Evolutionary conservation across 805 yeast genomes (phyloP), one percentile per base, ranked within the genome.

Genomic region (Cephaloascus albidus): DNA sequence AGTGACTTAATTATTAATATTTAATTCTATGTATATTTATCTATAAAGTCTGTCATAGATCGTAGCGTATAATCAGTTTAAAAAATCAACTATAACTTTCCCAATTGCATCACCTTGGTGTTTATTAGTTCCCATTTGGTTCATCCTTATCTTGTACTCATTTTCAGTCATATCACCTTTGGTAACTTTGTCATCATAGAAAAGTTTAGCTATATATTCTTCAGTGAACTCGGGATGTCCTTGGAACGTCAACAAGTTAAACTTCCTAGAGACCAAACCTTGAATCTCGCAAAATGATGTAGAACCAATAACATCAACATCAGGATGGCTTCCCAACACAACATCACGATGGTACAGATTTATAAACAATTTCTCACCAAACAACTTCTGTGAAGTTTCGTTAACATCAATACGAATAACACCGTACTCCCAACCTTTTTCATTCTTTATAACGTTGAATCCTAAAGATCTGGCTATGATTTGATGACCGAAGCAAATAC

Each of bases 401-500:
- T 76, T 76, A 17, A 80, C 45, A 4, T 59, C 43, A 12, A 85
- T 62, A 27, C 71, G 61, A 12, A 71, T 63, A 3, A 74, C 63
- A 0, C 95, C 89, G 18, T 73, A 61, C 56, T 88, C 96, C 83
- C 88, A 78, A 2, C 93, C 93, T 35, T 57, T 46, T 1, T 69
- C 69, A 54, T 77, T 83, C 42, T 76, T 62, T 10, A 60, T 73
- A 3, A 83, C 83, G 36, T 57, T 58, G 18, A 74, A 72, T 2
- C 86, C 90, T 35, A 85, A 55, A 4, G 83, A 77, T 39, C 81
- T 71, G 1, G 78, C 80, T 14, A 87, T 56, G 18, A 85, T 68
- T 54, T 87, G 96, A 57, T 88, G 96, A 4, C 96, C 96, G 54
- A 86, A 87, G 57, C 96, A 87, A 33, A 87, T 63, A 3, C 95